Percentiles rank a stretch among this genome's conserved stretches.
Evolutionary conservation across 176 grass and related monocot species (phyloP).

Genomic region (Bolboschoenus planiculmis): DNA sequence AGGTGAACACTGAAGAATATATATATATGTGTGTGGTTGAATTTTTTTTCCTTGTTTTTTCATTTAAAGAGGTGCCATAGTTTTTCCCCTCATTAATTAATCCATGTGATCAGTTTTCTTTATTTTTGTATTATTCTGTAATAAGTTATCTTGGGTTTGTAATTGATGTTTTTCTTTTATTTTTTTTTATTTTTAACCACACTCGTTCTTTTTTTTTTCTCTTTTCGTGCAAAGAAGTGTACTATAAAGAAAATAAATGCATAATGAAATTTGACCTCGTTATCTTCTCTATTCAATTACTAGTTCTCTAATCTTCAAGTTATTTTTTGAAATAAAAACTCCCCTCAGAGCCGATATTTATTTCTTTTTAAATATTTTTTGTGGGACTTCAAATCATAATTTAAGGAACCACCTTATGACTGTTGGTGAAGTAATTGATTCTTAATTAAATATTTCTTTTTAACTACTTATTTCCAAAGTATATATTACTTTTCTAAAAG

Average conservation of each 20-base stretch:
- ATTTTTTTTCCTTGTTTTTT: neutral
- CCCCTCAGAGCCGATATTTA: too few relatives aligned
- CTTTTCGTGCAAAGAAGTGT: neutral
- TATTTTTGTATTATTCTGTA: neutral
- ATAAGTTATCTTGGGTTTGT: constrained; percentile 4
- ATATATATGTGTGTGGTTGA: neutral
- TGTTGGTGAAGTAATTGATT: neutral
- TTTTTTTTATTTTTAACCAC: too few relatives aligned
- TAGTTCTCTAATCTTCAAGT: neutral
- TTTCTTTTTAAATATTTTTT: too few relatives aligned
- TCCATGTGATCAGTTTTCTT: neutral
- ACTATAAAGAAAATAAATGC: neutral
- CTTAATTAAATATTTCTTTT: neutral
- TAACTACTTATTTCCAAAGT: neutral
- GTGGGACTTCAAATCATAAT: too few relatives aligned
- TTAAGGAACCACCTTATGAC: too few relatives aligned
- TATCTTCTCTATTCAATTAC: neutral
- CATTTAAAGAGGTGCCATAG: neutral
- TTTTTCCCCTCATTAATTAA: neutral
- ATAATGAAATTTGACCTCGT: neutral
- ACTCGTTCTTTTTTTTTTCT: neutral
- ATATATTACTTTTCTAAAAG: neutral
- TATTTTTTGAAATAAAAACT: too few relatives aligned
- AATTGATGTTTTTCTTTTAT: too few relatives aligned
- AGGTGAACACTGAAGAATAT: neutral